Base-by-base conservation (phyloP, 306 rosid genomes). In the Quercus glauca region DNA sequence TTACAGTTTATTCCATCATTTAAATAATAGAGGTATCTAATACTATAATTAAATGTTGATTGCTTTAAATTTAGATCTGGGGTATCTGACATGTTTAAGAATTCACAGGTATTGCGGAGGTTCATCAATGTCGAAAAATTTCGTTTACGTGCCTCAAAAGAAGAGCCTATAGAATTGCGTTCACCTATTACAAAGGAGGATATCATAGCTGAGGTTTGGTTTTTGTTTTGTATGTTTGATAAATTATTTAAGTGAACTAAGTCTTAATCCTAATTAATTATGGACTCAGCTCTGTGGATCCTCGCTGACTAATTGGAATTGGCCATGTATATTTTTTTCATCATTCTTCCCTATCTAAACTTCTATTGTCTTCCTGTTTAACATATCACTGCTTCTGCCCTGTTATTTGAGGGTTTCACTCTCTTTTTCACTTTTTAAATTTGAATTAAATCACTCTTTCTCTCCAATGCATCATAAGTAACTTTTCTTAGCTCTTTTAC, bases 111-210 rank as follows among this genome's bases (percentile, higher is more conserved):
- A 19, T 69, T 94, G 84, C 89, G 93, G 85, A 87, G 94, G 85
- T 75, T 88, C 71, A 89, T 94, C 31, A 74, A 94, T 69, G 74
- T 78, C 23, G 79, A 81, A 37, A 86, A 85, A 69, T 89, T 89
- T 14, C 57, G 83, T 10, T 18, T 87, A 25, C 93, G 90, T 71
- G 89, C 86, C 72, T 83, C 94, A 26, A 88, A 91, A 85, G 97
- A 90, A 18, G 97, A 91, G 14, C 91, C 97, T 76, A 81, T 94
- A 86, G 97, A 93, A 78, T 37, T 94, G 87, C 92, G 82, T 23
- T 75, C 55, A 35, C 80, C 92, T 23, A 89, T 94, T 71, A 86
- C 91, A 18, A 89, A 78, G 82, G 92, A 92, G 20, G 89, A 82
- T 55, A 79, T 94, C 76, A 86, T 94, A 70, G 87, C 89, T 17